Base-by-base conservation (phyloP, 73 alveolate genomes). In the Loxodes magnus region DNA sequence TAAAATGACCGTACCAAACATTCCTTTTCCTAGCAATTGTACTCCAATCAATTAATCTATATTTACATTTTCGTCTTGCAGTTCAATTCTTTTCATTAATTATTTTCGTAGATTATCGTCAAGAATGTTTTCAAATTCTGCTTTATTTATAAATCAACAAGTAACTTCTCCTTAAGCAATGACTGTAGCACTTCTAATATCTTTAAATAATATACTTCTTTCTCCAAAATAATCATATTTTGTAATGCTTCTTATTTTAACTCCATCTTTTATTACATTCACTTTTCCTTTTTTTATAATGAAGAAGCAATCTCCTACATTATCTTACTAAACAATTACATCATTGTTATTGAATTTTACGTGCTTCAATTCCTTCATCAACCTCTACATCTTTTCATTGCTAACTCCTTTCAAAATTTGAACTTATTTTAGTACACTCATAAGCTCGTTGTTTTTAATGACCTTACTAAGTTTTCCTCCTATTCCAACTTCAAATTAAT, bases 211-310 rank as follows among this genome's bases (percentile, higher is more conserved):
- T 23, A 70, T 37, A 4, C 74, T 59, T 49, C 72, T 55, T 60
- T 74, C 88, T 19, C 81, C 86, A 17, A 69, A 69, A 14, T 69
- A 69, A 63, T 69, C 83, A 30, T 70, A 63, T n/a, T 46, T 28
- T 28, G 41, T 27, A 38, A 69, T 64, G 17, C 34, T 51, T 37
- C 83, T 64, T n/a, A 69, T 24, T 33, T 49, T 38, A 14, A 44
- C 43, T 15, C 49, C 59, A 16, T 66, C 83, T 35, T 51, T 59
- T 29, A 27, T 50, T 0, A 60, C 68, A 24, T 51, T 48, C 12
- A 69, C 74, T 26, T 28, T 66, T 24, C 83, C 83, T 28, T 59
- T 42, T 51, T 69, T 69, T 12, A 69, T 64, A 26, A 69, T 64
- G 29, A 62, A 69, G 50, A 69, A 69, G 5, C 77, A 59, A 63